Conservation (phyloP, 129 eudicot genomes). For the Sambucus nigra region DNA sequence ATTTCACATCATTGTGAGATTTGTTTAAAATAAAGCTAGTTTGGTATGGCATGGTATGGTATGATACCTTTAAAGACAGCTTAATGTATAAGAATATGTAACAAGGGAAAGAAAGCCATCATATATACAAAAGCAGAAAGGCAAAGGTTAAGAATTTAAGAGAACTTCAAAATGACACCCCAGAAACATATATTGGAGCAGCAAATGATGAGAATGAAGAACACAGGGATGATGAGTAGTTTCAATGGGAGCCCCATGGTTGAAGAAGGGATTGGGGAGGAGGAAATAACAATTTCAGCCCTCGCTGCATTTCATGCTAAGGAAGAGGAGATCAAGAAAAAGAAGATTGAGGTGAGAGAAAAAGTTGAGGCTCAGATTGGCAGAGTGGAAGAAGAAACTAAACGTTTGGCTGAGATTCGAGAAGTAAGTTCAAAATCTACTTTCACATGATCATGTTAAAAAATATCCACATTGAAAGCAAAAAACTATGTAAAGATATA, state of each 20-base stretch:
- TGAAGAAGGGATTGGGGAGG: constrained; percentile 68
- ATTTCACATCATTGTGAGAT: constrained; percentile 20
- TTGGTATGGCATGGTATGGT: too few species aligned
- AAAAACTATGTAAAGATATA: too few species aligned
- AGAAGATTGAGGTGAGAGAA: constrained; percentile 62
- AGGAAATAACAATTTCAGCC: constrained; percentile 61
- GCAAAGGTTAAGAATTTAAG: background rate
- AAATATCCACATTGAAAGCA: too few species aligned
- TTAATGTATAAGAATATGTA: constrained; percentile 37
- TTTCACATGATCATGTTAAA: too few species aligned
- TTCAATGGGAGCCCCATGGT: constrained; percentile 37
- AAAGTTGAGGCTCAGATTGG: constrained; percentile 76
- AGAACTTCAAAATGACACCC: constrained; percentile 21
- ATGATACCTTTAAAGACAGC: constrained; percentile 20
- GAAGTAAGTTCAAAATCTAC: constrained; percentile 61
- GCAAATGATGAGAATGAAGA: constrained; percentile 31
- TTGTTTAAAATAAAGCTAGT: constrained; percentile 19
- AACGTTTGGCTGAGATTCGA: constrained; percentile 57
- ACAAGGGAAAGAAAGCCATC: constrained; percentile 25
- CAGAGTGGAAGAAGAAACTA: constrained; percentile 81
- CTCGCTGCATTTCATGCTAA: constrained; percentile 60
- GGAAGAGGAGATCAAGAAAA: constrained; percentile 91
- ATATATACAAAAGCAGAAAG: constrained; percentile 18
- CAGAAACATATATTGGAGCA: constrained; percentile 34
- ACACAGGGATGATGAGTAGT: constrained; percentile 35